phyloP scores from a whole-genome alignment of 768 basidiomycete species.

The Nidularia sp. region DNA sequence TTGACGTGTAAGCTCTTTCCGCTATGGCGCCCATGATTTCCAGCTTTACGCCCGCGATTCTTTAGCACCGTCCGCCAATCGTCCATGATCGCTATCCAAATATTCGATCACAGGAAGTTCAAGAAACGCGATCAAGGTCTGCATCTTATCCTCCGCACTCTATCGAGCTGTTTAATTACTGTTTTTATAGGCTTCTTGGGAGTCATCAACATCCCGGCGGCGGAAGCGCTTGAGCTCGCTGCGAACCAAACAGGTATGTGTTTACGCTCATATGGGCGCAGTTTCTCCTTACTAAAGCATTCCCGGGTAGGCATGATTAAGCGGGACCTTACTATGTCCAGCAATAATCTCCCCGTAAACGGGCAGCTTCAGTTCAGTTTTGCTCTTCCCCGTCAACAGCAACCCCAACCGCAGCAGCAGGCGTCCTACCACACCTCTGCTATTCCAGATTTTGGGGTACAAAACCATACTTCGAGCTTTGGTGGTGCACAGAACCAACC shows the following conservation, averaged over 20 bases:
- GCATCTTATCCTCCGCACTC: slow-evolving; percentile 14
- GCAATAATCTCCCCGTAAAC: slow-evolving; percentile 75
- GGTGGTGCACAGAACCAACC: no score
- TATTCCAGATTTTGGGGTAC: no score
- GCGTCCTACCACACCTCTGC: slow-evolving; percentile 1
- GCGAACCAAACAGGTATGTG: slow-evolving; percentile 39
- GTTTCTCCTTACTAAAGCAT: slow-evolving; percentile 9
- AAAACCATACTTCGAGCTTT: no score
- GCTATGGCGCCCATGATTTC: slow-evolving; percentile 7
- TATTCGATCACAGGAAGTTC: slow-evolving; percentile 89
- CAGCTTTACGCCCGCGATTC: slow-evolving; percentile 4
- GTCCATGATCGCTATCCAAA: slow-evolving; percentile 77
- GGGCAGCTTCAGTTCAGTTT: slow-evolving; percentile 76
- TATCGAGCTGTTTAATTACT: background rate
- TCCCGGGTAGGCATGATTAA: slow-evolving; percentile 56
- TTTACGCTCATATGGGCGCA: slow-evolving; percentile 7
- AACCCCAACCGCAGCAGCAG: slow-evolving; percentile 12
- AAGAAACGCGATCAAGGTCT: slow-evolving; percentile 79
- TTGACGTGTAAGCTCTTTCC: slow-evolving; percentile 63
- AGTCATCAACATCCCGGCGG: slow-evolving; percentile 49
- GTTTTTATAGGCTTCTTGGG: slow-evolving; percentile 48
- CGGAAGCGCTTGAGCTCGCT: slow-evolving; percentile 50
- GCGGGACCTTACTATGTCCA: slow-evolving; percentile 68
- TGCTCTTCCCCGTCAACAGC: slow-evolving; percentile 32
- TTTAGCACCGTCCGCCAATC: slow-evolving; percentile 65